Base-by-base conservation (phyloP, 1,139 yeast species). In the Suhomyces bokatorum region DNA sequence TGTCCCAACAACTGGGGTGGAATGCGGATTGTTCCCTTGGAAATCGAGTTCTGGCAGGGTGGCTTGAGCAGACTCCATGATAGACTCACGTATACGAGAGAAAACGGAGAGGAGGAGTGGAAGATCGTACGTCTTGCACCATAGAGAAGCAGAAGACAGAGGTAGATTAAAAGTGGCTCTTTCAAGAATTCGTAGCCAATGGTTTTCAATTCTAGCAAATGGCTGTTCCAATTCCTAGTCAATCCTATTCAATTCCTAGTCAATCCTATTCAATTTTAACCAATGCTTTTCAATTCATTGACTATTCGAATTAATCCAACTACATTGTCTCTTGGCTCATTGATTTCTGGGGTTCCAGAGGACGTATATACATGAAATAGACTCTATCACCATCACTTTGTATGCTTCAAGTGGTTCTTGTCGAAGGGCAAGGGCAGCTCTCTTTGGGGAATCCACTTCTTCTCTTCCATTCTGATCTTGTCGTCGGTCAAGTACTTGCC, bases 1-100 rank as follows among this genome's bases (percentile, higher is more conserved):
- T 87, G 96, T 56, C 99, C 99, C 15, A 90, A 87, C 28, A 83
- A 74, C 62, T 93, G 99, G 99, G 99, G 99, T 40, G 99, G 99
- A 1, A 65, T 93, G 43, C 76, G 96, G 58, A 77, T 93, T 27
- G 82, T 85, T 37, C 99, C 99, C 2, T 69, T 87, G 44, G 96
- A 89, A 60, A 79, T 93, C 55, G 99, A 93, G 67, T 93, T 93
- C 61, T 93, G 98, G 97, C 98, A 93, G 68, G 99, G 99, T 14
- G 81, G 99, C 50, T 77, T 80, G 48, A 86, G 88, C 59, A 79
- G 99, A 63, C 74, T 91, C 46, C 99, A 93, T 64, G 99, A 93
- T 66, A 78, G 99, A 58, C 73, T 90, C 46, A 79, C 83, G n/a
- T 93, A 77, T 65, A 77, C 78, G 52, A 76, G 95, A 59, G 81